A percentile compares a stretch with the other conserved stretches of the same genome.
These are phyloP conservation scores for Albophoma yamanashiensis DNA, from an alignment of 2,329 filamentous ascomycete species.

Conservation along the genomic window DNA sequence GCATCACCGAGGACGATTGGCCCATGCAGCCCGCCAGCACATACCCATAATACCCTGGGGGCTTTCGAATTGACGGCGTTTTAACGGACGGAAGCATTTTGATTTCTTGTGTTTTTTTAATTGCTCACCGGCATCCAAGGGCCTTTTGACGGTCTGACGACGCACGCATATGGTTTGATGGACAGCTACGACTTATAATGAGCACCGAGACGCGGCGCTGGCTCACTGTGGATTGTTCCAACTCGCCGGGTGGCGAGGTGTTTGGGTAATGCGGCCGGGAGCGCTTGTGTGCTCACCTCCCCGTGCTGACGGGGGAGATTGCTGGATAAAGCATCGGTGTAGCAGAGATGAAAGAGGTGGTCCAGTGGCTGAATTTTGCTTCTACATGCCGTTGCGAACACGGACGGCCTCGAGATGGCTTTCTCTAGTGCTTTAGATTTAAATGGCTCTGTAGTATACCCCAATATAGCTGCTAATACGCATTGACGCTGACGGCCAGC, in stretches of 20 bases:
- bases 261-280: conserved; percentile 12
- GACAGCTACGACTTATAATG: neutral
- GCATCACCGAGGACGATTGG: conserved; percentile 99
- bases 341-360: conserved; percentile 1
- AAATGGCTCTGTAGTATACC: conserved; percentile 26
- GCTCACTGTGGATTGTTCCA: neutral
- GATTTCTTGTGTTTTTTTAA: conserved; percentile 7
- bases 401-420: conserved; percentile 6
- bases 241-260: neutral
- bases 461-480: conserved; percentile 22
- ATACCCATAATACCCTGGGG: conserved; percentile 22
- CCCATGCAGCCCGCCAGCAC: conserved; percentile 42
- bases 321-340: neutral
- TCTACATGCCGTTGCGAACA: conserved; percentile 10
- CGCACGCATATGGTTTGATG: conserved; percentile 4
- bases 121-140: conserved; percentile 2
- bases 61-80: conserved; percentile 11
- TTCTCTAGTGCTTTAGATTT: conserved; percentile 21
- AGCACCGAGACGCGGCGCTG: neutral
- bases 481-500: conserved; percentile 10
- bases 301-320: neutral
- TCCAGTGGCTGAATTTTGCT: conserved; percentile 10
- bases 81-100: conserved; percentile 10
- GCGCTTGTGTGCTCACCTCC: conserved; percentile 5
- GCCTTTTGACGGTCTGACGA: conserved; percentile 6